Conservation (phyloP, 495 filamentous ascomycete species). For the Penicillium nucicola region DNA sequence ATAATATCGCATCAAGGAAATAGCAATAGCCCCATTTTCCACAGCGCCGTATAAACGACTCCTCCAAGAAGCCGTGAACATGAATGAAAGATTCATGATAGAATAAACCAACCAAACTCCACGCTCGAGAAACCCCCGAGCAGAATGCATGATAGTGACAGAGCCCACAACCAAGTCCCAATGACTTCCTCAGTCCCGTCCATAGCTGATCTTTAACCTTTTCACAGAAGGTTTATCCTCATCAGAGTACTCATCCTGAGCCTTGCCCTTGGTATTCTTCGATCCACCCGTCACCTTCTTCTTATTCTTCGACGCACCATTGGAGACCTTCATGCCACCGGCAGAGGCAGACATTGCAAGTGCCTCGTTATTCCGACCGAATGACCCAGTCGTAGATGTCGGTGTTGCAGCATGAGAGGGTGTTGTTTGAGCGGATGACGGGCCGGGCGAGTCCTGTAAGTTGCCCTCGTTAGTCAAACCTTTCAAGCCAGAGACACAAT, state of each 20-base stretch:
- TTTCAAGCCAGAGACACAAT: too few relatives aligned
- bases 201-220: constrained; percentile 52
- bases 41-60: not conserved
- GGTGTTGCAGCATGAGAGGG: constrained; percentile 51
- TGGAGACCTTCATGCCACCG: constrained; percentile 10
- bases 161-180: not conserved
- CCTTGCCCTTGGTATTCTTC: constrained; percentile 31
- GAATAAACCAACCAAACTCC: constrained; percentile 11
- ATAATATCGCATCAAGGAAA: constrained; percentile 10
- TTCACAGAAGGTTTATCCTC: constrained; percentile 46
- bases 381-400: constrained; percentile 35
- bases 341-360: constrained; percentile 21
- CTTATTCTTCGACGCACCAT: constrained; percentile 43
- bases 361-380: constrained; percentile 26
- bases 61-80: not conserved
- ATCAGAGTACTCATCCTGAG: constrained; percentile 38
- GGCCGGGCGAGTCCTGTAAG: constrained; percentile 45
- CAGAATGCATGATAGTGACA: constrained; percentile 3
- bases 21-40: constrained; percentile 1
- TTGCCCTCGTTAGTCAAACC: not conserved
- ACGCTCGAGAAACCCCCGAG: constrained; percentile 8
- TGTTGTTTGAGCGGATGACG: constrained; percentile 46
- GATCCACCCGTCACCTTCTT: constrained; percentile 36
- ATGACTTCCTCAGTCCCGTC: constrained; percentile 29
- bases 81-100: not conserved